phyloP scores from a whole-genome alignment of 2,329 filamentous ascomycete species.

The Rhynchosporium graminicola region DNA sequence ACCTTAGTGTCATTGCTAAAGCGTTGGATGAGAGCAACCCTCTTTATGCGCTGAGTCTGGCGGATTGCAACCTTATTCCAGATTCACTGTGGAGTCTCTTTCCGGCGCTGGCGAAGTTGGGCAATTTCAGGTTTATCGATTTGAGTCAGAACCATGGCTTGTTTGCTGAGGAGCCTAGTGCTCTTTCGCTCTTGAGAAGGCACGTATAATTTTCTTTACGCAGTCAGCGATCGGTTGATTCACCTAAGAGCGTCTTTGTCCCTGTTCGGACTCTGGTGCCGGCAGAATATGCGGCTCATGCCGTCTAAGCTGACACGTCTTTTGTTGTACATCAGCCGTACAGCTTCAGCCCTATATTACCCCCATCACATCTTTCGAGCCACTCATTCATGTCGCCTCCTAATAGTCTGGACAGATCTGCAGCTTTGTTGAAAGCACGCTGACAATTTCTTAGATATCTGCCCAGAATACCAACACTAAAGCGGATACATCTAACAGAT shows the following conservation, averaged over 20 bases:
- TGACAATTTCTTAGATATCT: conserved; percentile 58
- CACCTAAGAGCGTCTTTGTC: conserved; percentile 8
- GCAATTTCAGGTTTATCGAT: conserved; percentile 83
- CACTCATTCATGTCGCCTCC: conserved; percentile 9
- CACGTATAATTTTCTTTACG: conserved; percentile 45
- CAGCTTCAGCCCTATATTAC: conserved; percentile 15
- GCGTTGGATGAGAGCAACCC: conserved; percentile 56
- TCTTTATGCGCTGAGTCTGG: conserved; percentile 81
- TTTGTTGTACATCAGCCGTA: conserved; percentile 24
- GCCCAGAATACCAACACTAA: conserved; percentile 74
- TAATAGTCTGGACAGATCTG: conserved; percentile 2
- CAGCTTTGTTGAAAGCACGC: conserved; percentile 15
- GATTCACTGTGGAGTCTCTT: conserved; percentile 73
- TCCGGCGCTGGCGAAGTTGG: conserved; percentile 68
- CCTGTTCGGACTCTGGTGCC: conserved; percentile 18
- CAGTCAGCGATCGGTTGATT: conserved; percentile 12
- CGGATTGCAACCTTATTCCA: conserved; percentile 79
- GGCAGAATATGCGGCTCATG: conserved; percentile 31
- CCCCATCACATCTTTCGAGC: conserved; percentile 5
- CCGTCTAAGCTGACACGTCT: conserved; percentile 18
- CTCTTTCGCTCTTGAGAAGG: conserved; percentile 73
- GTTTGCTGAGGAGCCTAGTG: conserved; percentile 73
- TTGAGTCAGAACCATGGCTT: conserved; percentile 85
- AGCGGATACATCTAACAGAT: conserved; percentile 83
- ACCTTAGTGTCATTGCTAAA: conserved; percentile 54